Conservation (phyloP, 352 stramenopile genomes). For the Globisporangium acanthophoron region DNA sequence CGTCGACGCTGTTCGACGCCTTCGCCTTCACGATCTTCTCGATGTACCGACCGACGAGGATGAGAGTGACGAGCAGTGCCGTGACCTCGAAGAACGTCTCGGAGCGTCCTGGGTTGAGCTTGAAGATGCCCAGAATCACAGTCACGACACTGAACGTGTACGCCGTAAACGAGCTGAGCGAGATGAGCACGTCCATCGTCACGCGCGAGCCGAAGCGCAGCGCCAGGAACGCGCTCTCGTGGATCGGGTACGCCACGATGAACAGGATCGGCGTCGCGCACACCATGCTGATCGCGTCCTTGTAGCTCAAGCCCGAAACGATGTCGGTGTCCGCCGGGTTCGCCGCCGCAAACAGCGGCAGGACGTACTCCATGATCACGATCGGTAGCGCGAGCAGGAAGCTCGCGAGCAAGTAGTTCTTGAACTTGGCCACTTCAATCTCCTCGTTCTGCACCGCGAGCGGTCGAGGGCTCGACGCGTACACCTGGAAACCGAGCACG, state of each 20-base stretch:
- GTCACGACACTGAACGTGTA: slow-evolving; percentile 58
- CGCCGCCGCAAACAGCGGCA: slow-evolving; percentile 25
- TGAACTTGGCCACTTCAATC: slow-evolving; percentile 40
- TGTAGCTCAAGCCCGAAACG: slow-evolving; percentile 38
- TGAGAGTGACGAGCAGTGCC: slow-evolving; percentile 59
- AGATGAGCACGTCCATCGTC: slow-evolving; percentile 79
- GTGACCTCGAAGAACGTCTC: slow-evolving; percentile 79
- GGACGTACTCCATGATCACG: slow-evolving; percentile 49
- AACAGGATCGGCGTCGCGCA: slow-evolving; percentile 70
- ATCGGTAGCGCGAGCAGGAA: slow-evolving; percentile 50
- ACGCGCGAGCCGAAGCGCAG: slow-evolving; percentile 54
- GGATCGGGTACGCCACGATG: slow-evolving; percentile 54
- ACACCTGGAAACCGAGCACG: slow-evolving; percentile 36
- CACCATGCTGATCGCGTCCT: slow-evolving; percentile 43
- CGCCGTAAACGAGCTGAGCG: slow-evolving; percentile 56
- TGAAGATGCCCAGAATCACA: slow-evolving; percentile 18
- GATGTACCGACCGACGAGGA: slow-evolving; percentile 71
- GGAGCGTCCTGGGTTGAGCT: slow-evolving; percentile 19
- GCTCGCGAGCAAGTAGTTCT: slow-evolving; percentile 40
- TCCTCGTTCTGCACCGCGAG: slow-evolving; percentile 29
- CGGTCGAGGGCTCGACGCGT: slow-evolving; percentile 43
- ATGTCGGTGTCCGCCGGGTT: slow-evolving; percentile 23
- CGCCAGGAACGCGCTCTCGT: slow-evolving; percentile 58
- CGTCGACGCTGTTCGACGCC: slow-evolving; percentile 64
- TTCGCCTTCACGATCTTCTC: slow-evolving; percentile 66